Base-by-base conservation (phyloP, 2,329 filamentous ascomycete genomes). In the Cladosporium austrohemisphaericum region DNA sequence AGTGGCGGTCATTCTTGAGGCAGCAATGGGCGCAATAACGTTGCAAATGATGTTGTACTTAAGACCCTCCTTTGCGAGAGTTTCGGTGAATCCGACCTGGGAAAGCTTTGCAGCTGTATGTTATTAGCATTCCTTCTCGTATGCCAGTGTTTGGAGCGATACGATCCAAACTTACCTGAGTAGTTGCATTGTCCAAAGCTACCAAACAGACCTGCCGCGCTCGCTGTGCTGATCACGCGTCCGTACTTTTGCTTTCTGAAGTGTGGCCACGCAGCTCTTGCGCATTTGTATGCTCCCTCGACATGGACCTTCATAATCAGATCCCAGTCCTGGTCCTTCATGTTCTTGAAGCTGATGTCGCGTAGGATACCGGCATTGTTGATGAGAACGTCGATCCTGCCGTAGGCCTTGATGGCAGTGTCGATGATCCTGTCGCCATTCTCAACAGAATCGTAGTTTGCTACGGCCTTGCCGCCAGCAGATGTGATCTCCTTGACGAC, bases 161-260 rank as follows among this genome's bases (percentile, higher is more conserved):
- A n/a, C n/a, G n/a, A n/a, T n/a, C n/a, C n/a, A n/a, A n/a, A 19
- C 46, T 35, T 25, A 50, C 47, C 49, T 47, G 92, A 95, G 75
- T 98, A 98, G 74, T 96, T 97, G 68, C 84, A 82, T 76, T 97
- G 92, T 58, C 92, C 93, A 65, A 96, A 97, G 74, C 83, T 93
- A 64, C 93, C 93, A 68, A 95, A 97, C 47, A 98, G 78, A 63
- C 93, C 93, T 54, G 93, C 91, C 50, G 90, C 90, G n/a, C 92
- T 97, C 29, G 92, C 83, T 19, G 93, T 97, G 78, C 94, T 97
- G 75, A 98, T 95, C 59, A 98, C 78, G 62, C 93, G 83, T 56
- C 93, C 93, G 69, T 88, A 98, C 81, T 96, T 97, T 75, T 98
- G 93, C 76, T 97, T 97, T 66, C 92, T 82, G 80, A 98, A 97